These are phyloP conservation scores for Epichloe brachyelytri DNA, from an alignment of 2,329 filamentous ascomycete genomes.

Conservation along the genomic window DNA sequence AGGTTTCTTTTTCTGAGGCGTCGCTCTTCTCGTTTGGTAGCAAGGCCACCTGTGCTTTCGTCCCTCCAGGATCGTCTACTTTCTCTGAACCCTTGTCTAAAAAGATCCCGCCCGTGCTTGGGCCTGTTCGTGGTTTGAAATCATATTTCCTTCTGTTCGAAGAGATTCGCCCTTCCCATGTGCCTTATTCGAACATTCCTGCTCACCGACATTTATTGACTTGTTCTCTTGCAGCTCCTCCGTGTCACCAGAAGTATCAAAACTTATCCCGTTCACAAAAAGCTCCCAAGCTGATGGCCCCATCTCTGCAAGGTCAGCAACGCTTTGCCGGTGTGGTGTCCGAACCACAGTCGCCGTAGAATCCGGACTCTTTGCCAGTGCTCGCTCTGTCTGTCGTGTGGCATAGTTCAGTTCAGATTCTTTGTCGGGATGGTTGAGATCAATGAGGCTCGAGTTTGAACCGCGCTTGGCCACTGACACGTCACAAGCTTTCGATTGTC, in stretches of 20 bases:
- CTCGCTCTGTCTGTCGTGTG: not conserved
- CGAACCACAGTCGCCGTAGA: conserved; percentile 28
- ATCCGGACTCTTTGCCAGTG: conserved; percentile 5
- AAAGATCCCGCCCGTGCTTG: not conserved
- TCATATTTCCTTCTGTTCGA: not conserved
- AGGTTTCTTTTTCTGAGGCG: not conserved
- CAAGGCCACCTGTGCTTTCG: not conserved
- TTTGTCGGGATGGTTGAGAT: not conserved
- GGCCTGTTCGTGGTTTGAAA: conserved; percentile 2
- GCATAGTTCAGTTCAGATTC: not conserved
- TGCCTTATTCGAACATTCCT: not conserved
- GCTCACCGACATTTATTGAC: not conserved
- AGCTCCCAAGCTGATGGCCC: conserved; percentile 16
- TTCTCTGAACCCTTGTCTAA: not conserved
- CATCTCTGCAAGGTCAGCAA: conserved; percentile 9
- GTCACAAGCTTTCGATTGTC: not conserved
- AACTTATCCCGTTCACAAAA: conserved; percentile 19
- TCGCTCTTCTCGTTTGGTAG: not conserved
- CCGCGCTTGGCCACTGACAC: not conserved
- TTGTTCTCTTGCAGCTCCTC: not conserved
- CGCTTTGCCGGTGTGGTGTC: conserved; percentile 17
- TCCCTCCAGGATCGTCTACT: not conserved
- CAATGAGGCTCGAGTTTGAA: not conserved
- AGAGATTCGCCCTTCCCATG: not conserved
- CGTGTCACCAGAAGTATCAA: conserved; percentile 10